These are phyloP conservation scores for Rhizoctonia solani DNA, from an alignment of 1,284 basidiomycete species.

Conservation along the genomic window DNA sequence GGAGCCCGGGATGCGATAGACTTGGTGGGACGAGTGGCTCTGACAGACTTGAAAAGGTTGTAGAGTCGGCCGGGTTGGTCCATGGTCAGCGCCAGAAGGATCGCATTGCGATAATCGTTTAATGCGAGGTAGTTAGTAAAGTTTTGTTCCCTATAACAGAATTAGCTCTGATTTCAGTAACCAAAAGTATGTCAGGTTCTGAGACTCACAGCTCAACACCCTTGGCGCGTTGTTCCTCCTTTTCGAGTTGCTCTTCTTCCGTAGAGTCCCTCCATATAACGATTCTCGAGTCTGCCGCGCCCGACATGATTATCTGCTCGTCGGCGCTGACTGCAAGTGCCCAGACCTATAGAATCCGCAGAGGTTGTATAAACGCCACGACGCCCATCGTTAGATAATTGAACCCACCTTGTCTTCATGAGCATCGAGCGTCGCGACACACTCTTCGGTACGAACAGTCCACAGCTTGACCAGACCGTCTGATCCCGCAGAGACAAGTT, in stretches of 20 bases:
- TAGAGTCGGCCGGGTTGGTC: constrained; percentile 89
- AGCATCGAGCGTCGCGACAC: constrained; percentile 87
- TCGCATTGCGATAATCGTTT: constrained; percentile 90
- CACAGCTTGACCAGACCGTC: constrained; percentile 97
- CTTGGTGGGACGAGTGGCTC: constrained; percentile 41
- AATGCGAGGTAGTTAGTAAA: constrained; percentile 87
- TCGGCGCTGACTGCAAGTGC: constrained; percentile 79
- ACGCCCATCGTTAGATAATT: neutral
- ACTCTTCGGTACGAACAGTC: constrained; percentile 90
- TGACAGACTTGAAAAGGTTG: constrained; percentile 75
- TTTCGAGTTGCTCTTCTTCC: constrained; percentile 73
- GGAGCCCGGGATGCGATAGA: neutral
- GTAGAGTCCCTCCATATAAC: constrained; percentile 96
- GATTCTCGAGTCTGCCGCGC: constrained; percentile 91
- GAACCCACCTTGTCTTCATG: constrained; percentile 88
- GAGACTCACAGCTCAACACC: constrained; percentile 2
- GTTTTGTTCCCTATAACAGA: constrained; percentile 80
- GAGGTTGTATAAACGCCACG: constrained; percentile 24
- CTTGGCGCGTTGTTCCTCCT: constrained; percentile 69
- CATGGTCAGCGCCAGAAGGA: constrained; percentile 89
- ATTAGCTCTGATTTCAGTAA: neutral
- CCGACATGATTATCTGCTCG: constrained; percentile 83
- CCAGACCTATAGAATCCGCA: constrained; percentile 76
- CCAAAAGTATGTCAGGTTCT: neutral
- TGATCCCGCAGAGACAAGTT: constrained; percentile 85